Conservation (phyloP, 176 grass and related monocot species). For the Triticum turgidum region DNA sequence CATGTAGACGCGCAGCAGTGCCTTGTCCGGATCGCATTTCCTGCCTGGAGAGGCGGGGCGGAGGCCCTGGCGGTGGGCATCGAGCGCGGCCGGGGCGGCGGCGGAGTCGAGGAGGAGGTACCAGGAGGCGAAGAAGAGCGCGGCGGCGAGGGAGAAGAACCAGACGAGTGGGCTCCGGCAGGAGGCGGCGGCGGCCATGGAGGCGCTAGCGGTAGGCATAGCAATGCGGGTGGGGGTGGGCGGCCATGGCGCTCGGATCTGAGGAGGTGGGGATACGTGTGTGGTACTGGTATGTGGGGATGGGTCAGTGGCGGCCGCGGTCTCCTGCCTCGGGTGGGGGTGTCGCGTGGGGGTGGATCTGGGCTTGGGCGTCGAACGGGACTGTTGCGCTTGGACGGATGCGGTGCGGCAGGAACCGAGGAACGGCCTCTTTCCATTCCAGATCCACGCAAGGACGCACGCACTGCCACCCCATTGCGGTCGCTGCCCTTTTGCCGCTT, state of each 20-base stretch:
- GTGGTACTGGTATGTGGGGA: slow-evolving; percentile 10
- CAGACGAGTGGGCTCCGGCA: slow-evolving; percentile 46
- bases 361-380: background rate
- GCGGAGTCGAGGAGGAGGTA: slow-evolving; percentile 65
- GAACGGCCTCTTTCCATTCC: slow-evolving; percentile 14
- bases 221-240: slow-evolving; percentile 22
- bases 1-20: slow-evolving; percentile 84
- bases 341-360: background rate
- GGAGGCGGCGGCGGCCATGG: background rate
- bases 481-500: background rate
- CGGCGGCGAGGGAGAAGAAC: slow-evolving; percentile 50
- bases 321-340: background rate
- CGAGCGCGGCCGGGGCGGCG: background rate
- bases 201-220: slow-evolving; percentile 8
- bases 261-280: slow-evolving; percentile 18
- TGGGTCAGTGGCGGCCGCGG: slow-evolving; percentile 11
- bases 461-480: background rate
- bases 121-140: slow-evolving; percentile 62
- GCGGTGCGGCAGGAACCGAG: background rate
- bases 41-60: background rate
- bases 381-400: background rate
- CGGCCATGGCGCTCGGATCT: slow-evolving; percentile 35
- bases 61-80: background rate
- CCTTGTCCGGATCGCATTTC: slow-evolving; percentile 53
- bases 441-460: slow-evolving; percentile 8